These are phyloP conservation scores for Phlebiopsis gigantea DNA, from an alignment of 768 basidiomycete species.

Conservation along the genomic window DNA sequence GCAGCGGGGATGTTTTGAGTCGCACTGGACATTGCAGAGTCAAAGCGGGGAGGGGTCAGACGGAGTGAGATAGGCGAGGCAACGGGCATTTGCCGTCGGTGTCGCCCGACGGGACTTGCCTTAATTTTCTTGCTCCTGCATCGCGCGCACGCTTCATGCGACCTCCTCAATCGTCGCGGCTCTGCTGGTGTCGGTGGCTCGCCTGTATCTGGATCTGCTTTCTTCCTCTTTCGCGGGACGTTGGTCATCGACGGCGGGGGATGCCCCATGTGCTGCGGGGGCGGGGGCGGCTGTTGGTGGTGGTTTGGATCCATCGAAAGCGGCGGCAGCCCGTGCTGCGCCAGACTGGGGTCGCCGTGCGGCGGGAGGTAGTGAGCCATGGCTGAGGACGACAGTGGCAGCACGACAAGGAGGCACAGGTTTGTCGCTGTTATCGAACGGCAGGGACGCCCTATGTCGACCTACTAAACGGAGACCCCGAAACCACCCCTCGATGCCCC, in stretches of 20 bases:
- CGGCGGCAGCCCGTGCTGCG: conserved; percentile 50
- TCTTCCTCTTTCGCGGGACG: conserved; percentile 46
- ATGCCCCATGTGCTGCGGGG: conserved; percentile 25
- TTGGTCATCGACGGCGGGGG: conserved; percentile 25
- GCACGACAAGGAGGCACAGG: conserved; percentile 2
- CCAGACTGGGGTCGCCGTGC: conserved; percentile 40
- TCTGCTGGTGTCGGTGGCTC: conserved; percentile 57
- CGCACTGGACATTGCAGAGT: conserved; percentile 52
- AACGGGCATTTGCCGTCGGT: conserved; percentile 80
- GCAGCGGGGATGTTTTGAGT: conserved; percentile 85
- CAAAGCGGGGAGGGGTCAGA: conserved; percentile 23
- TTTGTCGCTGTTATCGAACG: conserved; percentile 15
- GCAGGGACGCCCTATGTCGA: conserved; percentile 12
- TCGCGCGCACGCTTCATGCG: conserved; percentile 88
- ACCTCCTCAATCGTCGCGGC: conserved; percentile 76
- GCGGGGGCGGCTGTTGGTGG: conserved; percentile 44
- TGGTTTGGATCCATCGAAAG: conserved; percentile 68
- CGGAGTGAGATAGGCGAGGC: conserved; percentile 33
- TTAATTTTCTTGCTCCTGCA: conserved; percentile 97
- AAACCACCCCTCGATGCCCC: not conserved
- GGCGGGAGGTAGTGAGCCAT: conserved; percentile 47
- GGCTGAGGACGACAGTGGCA: conserved; percentile 8
- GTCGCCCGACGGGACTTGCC: conserved; percentile 48
- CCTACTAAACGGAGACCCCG: conserved; percentile 13
- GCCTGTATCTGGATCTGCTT: conserved; percentile 50